phyloP scores from a whole-genome alignment of 2,329 filamentous ascomycete genomes.

The Sarocladium kiliense region DNA sequence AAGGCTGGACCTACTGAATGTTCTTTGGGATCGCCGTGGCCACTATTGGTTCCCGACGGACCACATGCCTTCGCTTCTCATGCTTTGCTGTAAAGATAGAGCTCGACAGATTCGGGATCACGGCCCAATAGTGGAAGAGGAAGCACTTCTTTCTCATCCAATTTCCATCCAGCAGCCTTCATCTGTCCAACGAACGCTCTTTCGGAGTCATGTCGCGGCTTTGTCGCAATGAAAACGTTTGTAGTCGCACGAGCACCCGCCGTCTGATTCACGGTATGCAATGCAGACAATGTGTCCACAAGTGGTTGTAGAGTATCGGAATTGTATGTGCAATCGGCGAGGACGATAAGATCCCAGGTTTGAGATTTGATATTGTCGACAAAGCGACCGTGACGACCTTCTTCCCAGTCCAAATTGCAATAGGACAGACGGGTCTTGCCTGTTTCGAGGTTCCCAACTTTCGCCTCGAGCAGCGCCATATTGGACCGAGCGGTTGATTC shows the following conservation, averaged over 20 bases:
- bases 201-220: slow-evolving; percentile 51
- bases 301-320: slow-evolving; percentile 49
- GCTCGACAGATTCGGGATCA: slow-evolving; percentile 41
- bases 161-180: slow-evolving; percentile 36
- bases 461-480: slow-evolving; percentile 25
- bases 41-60: not conserved
- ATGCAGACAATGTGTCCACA: slow-evolving; percentile 45
- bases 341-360: slow-evolving; percentile 47
- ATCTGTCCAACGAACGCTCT: slow-evolving; percentile 43
- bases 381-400: slow-evolving; percentile 40
- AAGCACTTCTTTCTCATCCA: slow-evolving; percentile 28
- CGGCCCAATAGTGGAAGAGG: slow-evolving; percentile 40
- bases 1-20: not conserved
- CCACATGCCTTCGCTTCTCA: slow-evolving; percentile 9
- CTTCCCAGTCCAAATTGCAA: slow-evolving; percentile 54
- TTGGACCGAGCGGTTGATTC: slow-evolving; percentile 44
- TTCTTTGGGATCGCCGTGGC: not conserved
- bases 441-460: slow-evolving; percentile 12
- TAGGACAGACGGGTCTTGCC: slow-evolving; percentile 32
- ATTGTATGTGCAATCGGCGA: slow-evolving; percentile 60
- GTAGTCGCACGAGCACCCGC: slow-evolving; percentile 19
- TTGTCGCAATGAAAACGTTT: slow-evolving; percentile 49
- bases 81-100: slow-evolving; percentile 45
- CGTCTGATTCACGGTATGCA: slow-evolving; percentile 33
- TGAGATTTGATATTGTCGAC: slow-evolving; percentile 31